Evolutionary conservation across 176 grass and related monocot species (phyloP).

Genomic region (Rhipidocladum racemiflorum): DNA sequence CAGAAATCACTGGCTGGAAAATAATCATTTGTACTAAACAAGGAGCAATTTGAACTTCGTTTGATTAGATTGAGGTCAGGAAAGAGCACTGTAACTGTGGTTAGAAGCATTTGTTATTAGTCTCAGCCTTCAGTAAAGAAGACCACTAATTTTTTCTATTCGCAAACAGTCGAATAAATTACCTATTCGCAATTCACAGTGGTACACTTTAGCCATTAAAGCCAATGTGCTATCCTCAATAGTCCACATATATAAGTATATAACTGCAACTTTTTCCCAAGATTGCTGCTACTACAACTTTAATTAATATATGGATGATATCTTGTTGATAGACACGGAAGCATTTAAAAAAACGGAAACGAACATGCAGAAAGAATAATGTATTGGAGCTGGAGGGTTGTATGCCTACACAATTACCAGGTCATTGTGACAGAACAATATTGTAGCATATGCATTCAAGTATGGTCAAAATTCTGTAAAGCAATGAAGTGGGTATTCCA

Average conservation of each 20-base stretch:
- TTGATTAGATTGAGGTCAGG: not conserved
- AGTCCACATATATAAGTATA: not conserved
- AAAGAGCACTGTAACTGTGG: not conserved
- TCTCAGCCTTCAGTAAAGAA: not conserved
- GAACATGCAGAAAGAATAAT: not conserved
- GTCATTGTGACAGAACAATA: not conserved
- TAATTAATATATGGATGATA: not conserved
- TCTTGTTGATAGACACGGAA: not conserved
- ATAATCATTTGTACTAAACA: not conserved
- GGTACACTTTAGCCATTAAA: not conserved
- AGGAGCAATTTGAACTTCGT: not conserved
- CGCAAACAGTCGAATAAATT: not conserved
- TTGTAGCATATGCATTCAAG: not conserved
- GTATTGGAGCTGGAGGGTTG: not conserved
- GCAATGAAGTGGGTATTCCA: too few species aligned
- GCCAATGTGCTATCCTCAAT: not conserved
- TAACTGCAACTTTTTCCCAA: not conserved
- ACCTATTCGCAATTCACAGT: not conserved
- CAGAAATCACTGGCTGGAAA: not conserved
- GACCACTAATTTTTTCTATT: not conserved
- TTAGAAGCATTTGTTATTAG: not conserved
- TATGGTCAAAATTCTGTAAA: not conserved
- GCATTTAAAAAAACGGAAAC: not conserved
- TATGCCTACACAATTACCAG: not conserved
- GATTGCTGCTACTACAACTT: not conserved